Conservation (phyloP, 2,329 filamentous ascomycete genomes). For the Stagonosporopsis tanaceti region DNA sequence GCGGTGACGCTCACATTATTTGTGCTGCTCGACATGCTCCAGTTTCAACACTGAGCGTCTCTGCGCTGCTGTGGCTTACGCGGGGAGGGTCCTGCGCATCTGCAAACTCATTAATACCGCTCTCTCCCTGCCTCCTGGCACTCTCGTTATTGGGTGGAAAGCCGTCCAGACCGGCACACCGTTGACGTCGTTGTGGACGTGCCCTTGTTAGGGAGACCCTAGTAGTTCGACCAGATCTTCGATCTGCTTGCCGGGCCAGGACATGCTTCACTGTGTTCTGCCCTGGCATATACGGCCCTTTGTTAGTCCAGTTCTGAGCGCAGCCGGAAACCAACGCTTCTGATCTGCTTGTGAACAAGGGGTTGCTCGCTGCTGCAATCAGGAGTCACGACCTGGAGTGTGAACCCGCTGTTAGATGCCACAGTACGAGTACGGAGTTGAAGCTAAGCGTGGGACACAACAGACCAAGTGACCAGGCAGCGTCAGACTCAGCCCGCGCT, state of each 20-base stretch:
- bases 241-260: slow-evolving; percentile 1
- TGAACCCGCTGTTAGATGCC: background rate
- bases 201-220: slow-evolving; percentile 6
- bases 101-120: background rate
- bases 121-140: background rate
- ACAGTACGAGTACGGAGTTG: background rate
- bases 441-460: background rate
- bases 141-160: slow-evolving; percentile 1
- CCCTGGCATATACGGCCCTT: background rate
- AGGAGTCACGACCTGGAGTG: background rate
- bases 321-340: background rate
- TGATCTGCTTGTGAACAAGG: background rate
- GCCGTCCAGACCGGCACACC: background rate
- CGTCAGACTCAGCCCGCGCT: too few relatives aligned
- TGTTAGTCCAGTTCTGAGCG: background rate
- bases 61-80: too few relatives aligned
- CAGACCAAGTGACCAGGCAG: too few relatives aligned
- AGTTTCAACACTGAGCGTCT: too few relatives aligned
- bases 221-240: slow-evolving; percentile 9
- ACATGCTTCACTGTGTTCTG: background rate
- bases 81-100: background rate
- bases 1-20: slow-evolving; percentile 14
- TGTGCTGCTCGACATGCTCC: background rate
- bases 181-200: slow-evolving; percentile 10
- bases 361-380: background rate